Evolutionary conservation across 1,284 basidiomycete species (phyloP).

Genomic region (Anthracocystis walkeri): DNA sequence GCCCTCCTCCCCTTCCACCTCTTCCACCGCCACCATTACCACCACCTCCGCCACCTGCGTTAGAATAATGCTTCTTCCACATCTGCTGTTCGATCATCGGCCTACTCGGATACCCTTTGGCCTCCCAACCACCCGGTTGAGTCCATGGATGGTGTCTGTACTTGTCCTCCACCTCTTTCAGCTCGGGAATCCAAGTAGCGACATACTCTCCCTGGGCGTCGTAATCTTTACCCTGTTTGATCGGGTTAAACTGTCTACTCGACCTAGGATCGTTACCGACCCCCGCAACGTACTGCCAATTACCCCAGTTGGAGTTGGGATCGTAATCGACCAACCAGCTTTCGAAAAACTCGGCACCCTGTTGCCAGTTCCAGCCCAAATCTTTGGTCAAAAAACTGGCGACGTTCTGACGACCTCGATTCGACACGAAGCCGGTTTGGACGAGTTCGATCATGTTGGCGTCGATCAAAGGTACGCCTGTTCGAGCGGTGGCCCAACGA

Average conservation of each 20-base stretch:
- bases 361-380: constrained; percentile 58
- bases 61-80: constrained; percentile 57
- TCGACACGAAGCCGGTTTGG: constrained; percentile 73
- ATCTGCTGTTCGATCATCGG: constrained; percentile 58
- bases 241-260: constrained; percentile 62
- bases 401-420: constrained; percentile 68
- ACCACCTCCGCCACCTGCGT: constrained; percentile 30
- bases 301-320: constrained; percentile 55
- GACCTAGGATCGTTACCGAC: constrained; percentile 63
- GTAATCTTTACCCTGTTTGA: constrained; percentile 64
- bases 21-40: constrained; percentile 71
- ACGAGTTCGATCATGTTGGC: constrained; percentile 63
- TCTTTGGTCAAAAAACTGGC: constrained; percentile 61
- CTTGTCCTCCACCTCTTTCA: constrained; percentile 18
- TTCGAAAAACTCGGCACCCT: constrained; percentile 63
- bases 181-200: constrained; percentile 50
- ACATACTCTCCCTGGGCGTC: constrained; percentile 54
- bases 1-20: constrained; percentile 67
- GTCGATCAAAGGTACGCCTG: constrained; percentile 63
- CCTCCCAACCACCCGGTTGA: not conserved
- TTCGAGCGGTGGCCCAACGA: constrained; percentile 47
- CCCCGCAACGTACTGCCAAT: constrained; percentile 64
- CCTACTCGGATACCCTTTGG: constrained; percentile 38
- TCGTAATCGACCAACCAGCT: constrained; percentile 58
- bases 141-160: constrained; percentile 60